Evolutionary conservation across 495 filamentous ascomycete species (phyloP).

Genomic region (Podospora appendiculata): DNA sequence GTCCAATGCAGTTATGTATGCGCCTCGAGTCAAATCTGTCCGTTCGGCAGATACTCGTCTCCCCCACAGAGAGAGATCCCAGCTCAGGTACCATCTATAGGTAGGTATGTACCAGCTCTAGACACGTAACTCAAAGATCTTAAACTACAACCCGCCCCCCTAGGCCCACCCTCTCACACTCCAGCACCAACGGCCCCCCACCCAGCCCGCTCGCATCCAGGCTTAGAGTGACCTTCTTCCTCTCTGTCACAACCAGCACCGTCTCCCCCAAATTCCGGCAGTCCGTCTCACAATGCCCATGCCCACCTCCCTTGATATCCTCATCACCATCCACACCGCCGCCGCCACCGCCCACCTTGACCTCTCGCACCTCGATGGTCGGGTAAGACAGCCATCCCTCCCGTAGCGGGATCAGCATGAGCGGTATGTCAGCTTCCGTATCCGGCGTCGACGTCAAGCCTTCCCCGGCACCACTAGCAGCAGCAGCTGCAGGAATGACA

Average conservation of each 20-base stretch:
- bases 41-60: too few relatives aligned
- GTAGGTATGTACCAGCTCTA: too few relatives aligned
- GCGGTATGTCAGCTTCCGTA: slow-evolving; percentile 43
- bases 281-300: slow-evolving; percentile 65
- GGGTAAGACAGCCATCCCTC: slow-evolving; percentile 72
- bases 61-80: too few relatives aligned
- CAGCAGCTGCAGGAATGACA: slow-evolving; percentile 38
- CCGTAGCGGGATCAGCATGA: slow-evolving; percentile 72
- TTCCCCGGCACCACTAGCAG: slow-evolving; percentile 28
- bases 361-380: slow-evolving; percentile 63
- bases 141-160: slow-evolving; percentile 25
- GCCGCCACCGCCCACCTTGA: slow-evolving; percentile 17
- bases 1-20: too few relatives aligned
- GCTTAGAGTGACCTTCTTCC: slow-evolving; percentile 68
- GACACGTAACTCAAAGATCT: too few relatives aligned
- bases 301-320: neutral
- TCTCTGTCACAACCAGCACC: slow-evolving; percentile 67
- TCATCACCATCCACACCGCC: neutral
- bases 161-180: slow-evolving; percentile 35
- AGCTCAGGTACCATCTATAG: too few relatives aligned
- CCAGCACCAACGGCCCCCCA: slow-evolving; percentile 57
- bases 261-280: slow-evolving; percentile 69
- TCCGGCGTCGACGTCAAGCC: slow-evolving; percentile 32
- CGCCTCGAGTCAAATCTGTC: too few relatives aligned
- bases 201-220: slow-evolving; percentile 56